These are phyloP conservation scores for Cyclotella kingstonii DNA, from an alignment of 108 stramenopile genomes.

Conservation along the genomic window DNA sequence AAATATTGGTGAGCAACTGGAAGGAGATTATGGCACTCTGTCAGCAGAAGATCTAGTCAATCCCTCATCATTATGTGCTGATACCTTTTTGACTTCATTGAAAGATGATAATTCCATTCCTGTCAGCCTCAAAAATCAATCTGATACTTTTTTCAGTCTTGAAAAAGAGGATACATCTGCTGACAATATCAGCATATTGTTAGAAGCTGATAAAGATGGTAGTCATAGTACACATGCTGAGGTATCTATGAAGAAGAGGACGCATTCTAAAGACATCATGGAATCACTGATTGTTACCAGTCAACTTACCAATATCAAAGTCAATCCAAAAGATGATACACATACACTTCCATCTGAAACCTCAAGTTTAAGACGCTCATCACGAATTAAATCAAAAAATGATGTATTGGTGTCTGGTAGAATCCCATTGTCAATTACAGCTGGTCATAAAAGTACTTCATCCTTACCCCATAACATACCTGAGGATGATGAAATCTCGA, in stretches of 20 bases:
- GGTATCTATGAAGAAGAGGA: not conserved
- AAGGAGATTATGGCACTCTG: too few relatives aligned
- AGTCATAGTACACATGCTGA: too few relatives aligned
- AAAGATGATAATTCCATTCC: too few relatives aligned
- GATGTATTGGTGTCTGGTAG: slow-evolving; percentile 9
- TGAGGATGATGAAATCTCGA: slow-evolving; percentile 12
- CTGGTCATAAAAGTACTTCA: slow-evolving; percentile 2
- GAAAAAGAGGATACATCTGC: too few relatives aligned
- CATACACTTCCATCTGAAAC: slow-evolving; percentile 8
- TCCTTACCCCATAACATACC: slow-evolving; percentile 21
- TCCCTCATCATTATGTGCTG: too few relatives aligned
- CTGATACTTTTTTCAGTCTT: too few relatives aligned
- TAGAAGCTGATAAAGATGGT: too few relatives aligned
- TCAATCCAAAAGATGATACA: slow-evolving; percentile 5
- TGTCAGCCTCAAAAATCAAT: too few relatives aligned
- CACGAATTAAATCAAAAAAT: slow-evolving; percentile 1
- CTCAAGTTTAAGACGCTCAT: slow-evolving; percentile 6
- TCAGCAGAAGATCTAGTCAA: too few relatives aligned
- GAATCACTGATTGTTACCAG: not conserved
- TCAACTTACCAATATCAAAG: not conserved
- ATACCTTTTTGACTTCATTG: too few relatives aligned
- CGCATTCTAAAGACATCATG: not conserved
- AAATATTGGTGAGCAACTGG: too few relatives aligned
- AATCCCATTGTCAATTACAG: slow-evolving; percentile 24
- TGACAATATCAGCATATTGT: too few relatives aligned